Percentiles rank a stretch among this genome's conserved stretches.
Conservation (phyloP, 2,329 filamentous ascomycete species). For the Colletotrichum spinosum region DNA sequence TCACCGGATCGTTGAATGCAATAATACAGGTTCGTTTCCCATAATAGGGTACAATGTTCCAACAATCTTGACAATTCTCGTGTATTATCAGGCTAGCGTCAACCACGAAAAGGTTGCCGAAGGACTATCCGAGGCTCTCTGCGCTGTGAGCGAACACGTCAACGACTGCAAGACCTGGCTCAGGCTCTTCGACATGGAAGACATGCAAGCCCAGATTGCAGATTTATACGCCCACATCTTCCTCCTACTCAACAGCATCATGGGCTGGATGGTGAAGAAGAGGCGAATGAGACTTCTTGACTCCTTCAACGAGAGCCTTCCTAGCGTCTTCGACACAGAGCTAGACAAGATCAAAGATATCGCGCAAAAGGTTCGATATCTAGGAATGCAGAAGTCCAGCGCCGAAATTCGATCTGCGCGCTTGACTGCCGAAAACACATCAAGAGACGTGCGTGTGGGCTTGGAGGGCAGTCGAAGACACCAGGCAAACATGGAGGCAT, state of each 20-base stretch:
- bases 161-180: conserved; percentile 28
- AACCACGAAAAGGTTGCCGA: conserved; percentile 41
- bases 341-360: conserved; percentile 35
- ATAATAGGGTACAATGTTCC: background rate
- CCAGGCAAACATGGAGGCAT: conserved; percentile 6
- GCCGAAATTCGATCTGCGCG: conserved; percentile 36
- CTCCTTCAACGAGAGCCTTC: conserved; percentile 39
- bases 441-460: conserved; percentile 30
- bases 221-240: conserved; percentile 44
- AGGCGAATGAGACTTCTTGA: conserved; percentile 33
- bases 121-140: conserved; percentile 37
- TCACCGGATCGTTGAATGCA: conserved; percentile 43
- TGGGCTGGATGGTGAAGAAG: conserved; percentile 41
- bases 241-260: conserved; percentile 38
- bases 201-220: conserved; percentile 30
- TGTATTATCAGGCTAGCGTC: conserved; percentile 38
- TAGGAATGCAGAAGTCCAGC: conserved; percentile 26
- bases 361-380: conserved; percentile 16
- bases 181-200: conserved; percentile 31
- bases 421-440: conserved; percentile 7
- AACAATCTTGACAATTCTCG: background rate
- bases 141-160: conserved; percentile 39
- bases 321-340: conserved; percentile 26
- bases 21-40: conserved; percentile 39
- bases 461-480: conserved; percentile 24